Conservation (phyloP, 208 protist species). For the Sergeia podlipaevii region DNA sequence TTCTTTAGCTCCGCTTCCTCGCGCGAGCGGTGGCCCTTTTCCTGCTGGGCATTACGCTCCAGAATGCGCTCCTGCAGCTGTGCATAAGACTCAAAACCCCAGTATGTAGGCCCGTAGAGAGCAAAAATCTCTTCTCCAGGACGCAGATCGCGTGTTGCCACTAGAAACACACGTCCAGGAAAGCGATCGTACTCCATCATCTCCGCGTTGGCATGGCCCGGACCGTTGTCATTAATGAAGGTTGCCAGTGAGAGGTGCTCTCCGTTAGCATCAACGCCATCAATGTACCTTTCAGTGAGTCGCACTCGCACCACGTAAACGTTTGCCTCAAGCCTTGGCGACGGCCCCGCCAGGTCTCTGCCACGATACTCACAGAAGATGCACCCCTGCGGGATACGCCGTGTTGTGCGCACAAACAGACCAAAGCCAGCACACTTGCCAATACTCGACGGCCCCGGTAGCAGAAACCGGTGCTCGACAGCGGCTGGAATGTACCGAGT, state of each 20-base stretch:
- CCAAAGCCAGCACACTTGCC: constrained; percentile 55
- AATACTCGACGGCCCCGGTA: constrained; percentile 59
- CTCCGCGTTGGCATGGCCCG: constrained; percentile 53
- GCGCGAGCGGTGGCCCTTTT: neutral
- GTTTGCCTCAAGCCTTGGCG: constrained; percentile 22
- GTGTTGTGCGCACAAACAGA: constrained; percentile 66
- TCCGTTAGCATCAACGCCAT: constrained; percentile 44
- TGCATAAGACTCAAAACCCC: constrained; percentile 75
- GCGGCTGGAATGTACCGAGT: constrained; percentile 65
- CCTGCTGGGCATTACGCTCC: constrained; percentile 1
- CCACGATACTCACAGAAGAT: constrained; percentile 83
- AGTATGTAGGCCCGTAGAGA: constrained; percentile 85
- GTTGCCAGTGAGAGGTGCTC: constrained; percentile 81
- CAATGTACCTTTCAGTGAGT: constrained; percentile 53
- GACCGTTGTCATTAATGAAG: constrained; percentile 88
- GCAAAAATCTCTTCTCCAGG: constrained; percentile 81
- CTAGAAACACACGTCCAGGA: constrained; percentile 78
- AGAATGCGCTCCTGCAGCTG: constrained; percentile 27
- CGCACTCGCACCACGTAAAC: constrained; percentile 76
- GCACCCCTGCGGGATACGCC: constrained; percentile 65
- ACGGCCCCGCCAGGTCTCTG: constrained; percentile 21
- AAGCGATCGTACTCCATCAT: constrained; percentile 80
- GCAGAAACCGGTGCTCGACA: constrained; percentile 82
- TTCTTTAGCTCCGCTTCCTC: neutral
- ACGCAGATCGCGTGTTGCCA: constrained; percentile 60